Conservation (phyloP, 305 asterid genomes). For the Rubia peregrina region DNA sequence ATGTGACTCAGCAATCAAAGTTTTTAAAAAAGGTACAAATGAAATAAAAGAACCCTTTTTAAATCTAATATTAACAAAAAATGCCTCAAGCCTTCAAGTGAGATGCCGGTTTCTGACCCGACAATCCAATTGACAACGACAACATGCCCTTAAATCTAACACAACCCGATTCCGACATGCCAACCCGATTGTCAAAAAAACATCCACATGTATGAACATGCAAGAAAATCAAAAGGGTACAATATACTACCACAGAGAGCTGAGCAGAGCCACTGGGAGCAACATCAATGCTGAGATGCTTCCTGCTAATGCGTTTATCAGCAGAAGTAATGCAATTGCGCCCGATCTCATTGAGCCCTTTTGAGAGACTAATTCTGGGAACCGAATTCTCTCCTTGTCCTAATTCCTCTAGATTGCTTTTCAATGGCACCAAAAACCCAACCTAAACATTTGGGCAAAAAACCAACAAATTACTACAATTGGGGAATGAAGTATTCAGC, state of each 20-base stretch:
- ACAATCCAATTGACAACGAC: not conserved
- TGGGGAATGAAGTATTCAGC: not conserved
- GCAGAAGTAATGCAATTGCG: constrained; percentile 54
- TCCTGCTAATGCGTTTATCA: constrained; percentile 90
- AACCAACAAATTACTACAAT: not conserved
- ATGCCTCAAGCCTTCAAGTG: not conserved
- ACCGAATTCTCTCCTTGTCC: constrained; percentile 27
- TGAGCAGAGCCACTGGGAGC: constrained; percentile 48
- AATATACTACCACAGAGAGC: constrained; percentile 51
- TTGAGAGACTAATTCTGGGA: constrained; percentile 50
- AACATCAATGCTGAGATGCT: constrained; percentile 48
- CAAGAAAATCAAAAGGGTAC: not conserved
- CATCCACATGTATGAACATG: not conserved
- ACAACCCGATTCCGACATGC: not conserved
- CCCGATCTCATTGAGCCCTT: constrained; percentile 60
- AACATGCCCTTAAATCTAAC: no score
- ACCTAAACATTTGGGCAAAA: constrained; percentile 26
- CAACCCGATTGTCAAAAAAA: no score
- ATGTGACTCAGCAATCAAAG: not conserved
- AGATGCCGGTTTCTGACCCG: not conserved
- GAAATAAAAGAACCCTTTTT: not conserved
- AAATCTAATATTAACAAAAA: no score
- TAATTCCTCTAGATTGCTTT: constrained; percentile 40
- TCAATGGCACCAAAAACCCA: constrained; percentile 60
- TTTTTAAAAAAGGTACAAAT: not conserved